Base-by-base conservation (phyloP, 176 grass and related monocot species). In the Carex scoparia region DNA sequence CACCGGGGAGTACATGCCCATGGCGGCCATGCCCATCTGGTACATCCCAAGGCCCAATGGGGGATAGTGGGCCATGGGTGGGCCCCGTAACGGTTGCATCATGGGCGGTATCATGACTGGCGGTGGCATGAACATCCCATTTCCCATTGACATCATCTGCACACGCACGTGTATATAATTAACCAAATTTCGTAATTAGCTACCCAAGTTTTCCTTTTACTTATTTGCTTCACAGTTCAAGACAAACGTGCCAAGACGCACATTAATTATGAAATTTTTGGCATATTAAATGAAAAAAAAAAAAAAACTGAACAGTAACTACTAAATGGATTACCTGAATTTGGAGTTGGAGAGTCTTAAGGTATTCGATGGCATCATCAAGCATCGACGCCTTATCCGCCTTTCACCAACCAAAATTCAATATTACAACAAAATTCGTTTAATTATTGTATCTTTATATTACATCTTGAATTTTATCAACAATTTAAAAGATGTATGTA, bases 381-480 rank as follows among this genome's bases (percentile, higher is more conserved):
- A 89, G 87, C 87, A 89, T 89, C n/a, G 87, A 89, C 28, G 83
- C 87, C 71, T 89, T 89, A 59, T 89, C 87, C 65, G 83, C 74
- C 87, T 89, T 81, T 15, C 66, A 65, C n/a, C 28, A 84, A 67
- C 28, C 57, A 38, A 78, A 57, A 57, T 32, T 77, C 28, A 18
- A 56, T 32, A 78, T 78, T 57, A 78, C 23, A 57, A 57, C 31
- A 15, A 4, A 57, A 6, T 54, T 51, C 6, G 4, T 30, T 75
- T 53, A 77, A 76, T 23, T 73, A 10, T 23, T 23, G 23, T 23
- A 74, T 53, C 19, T 49, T 53, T 23, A 8, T 30, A 56, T 77
- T 32, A 32, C 49, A 77, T 55, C 19, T 56, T 78, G 28, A 57
- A 78, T 49, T 78, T 78, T 57, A 4, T 16, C 51, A 78, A 78